phyloP scores from a whole-genome alignment of 208 protist genomes.

The Crithidia sp. region DNA sequence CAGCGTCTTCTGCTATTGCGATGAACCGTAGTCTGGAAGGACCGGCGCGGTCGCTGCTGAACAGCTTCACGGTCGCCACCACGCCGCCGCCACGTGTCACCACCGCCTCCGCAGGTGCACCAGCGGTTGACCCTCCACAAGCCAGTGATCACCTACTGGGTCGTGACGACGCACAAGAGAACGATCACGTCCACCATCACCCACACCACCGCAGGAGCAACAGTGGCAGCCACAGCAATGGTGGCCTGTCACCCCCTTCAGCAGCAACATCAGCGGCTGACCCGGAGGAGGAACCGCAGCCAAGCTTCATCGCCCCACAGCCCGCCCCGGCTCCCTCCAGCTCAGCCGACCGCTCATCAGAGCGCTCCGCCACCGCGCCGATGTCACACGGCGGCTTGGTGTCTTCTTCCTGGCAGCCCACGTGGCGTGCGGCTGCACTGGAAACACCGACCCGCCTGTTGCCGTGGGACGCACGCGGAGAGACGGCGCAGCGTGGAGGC shows the following conservation, averaged over 20 bases:
- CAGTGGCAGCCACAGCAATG: neutral
- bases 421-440: neutral
- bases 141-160: neutral
- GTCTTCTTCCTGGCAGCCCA: constrained; percentile 3
- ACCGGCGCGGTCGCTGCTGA: constrained; percentile 27
- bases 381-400: neutral
- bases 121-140: neutral
- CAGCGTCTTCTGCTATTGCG: too few relatives aligned
- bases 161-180: neutral
- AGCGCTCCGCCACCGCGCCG: neutral
- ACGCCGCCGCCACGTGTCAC: constrained; percentile 12
- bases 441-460: neutral
- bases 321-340: constrained; percentile 16
- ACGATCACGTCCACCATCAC: neutral
- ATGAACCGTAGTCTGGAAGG: constrained; percentile 20
- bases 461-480: neutral
- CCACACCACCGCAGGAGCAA: neutral
- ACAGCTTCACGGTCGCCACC: constrained; percentile 31
- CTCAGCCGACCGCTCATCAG: neutral
- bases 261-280: neutral
- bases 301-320: constrained; percentile 19
- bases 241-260: neutral
- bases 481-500: neutral
- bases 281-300: constrained; percentile 20
- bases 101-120: neutral